These are phyloP conservation scores for Backusella australiensis DNA, from an alignment of 192 early-diverging fungal genomes.

Conservation along the genomic window DNA sequence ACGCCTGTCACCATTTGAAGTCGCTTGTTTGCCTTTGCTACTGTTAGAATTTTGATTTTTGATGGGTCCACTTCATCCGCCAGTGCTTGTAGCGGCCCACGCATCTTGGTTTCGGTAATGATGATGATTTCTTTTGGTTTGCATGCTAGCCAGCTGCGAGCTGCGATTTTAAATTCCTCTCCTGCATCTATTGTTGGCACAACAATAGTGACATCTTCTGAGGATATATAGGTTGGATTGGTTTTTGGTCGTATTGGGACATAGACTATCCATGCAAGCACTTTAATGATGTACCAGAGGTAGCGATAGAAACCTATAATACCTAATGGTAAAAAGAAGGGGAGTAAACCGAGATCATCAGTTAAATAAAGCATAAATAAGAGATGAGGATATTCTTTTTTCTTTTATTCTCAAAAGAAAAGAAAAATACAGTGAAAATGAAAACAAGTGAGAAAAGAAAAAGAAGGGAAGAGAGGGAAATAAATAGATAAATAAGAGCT, in stretches of 20 bases:
- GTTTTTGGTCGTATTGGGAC: constrained; percentile 46
- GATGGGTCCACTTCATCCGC: constrained; percentile 48
- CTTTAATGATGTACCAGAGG: constrained; percentile 57
- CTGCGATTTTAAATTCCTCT: constrained; percentile 57
- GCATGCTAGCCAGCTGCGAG: constrained; percentile 49
- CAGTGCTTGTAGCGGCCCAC: constrained; percentile 40
- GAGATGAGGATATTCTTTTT: background rate
- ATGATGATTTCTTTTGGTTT: constrained; percentile 58
- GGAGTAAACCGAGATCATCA: constrained; percentile 43
- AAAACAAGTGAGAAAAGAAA: background rate
- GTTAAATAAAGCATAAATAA: constrained; percentile 59
- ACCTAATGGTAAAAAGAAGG: constrained; percentile 56
- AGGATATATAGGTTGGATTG: constrained; percentile 40
- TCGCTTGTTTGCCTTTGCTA: constrained; percentile 50
- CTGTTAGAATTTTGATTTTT: constrained; percentile 45
- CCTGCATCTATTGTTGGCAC: constrained; percentile 65
- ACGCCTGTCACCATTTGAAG: constrained; percentile 58
- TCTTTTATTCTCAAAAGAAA: background rate
- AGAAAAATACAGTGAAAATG: background rate
- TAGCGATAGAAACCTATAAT: constrained; percentile 61
- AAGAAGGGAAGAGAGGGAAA: background rate
- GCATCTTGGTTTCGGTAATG: constrained; percentile 45
- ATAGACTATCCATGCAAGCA: constrained; percentile 52
- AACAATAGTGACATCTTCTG: constrained; percentile 56
- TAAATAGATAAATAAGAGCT: background rate